Evolutionary conservation across 176 grass and related monocot genomes (phyloP), one percentile per base, ranked within the genome.

Genomic region (Miscanthus lutarioriparius): DNA sequence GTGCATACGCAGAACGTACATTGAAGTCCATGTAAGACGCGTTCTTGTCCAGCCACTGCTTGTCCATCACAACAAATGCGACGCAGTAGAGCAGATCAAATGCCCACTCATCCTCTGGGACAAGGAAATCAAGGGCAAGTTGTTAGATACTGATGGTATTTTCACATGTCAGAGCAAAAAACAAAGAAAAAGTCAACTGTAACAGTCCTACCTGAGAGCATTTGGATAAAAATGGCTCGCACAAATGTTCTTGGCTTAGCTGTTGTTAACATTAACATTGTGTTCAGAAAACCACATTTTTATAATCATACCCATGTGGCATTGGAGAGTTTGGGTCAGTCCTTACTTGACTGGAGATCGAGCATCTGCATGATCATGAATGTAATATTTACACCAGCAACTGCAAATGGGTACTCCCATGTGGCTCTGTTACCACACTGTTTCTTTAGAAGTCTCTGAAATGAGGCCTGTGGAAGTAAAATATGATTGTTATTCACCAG

Each of bases 321-420:
- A 71, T 61, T 83, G 25, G 20, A 8, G 37, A 23, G 45, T 23
- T 58, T 45, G 47, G 14, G 15, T 61, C 10, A 72, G 20, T 48
- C 78, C 86, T 89, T 93, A 95, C 93, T 85, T 43, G 93, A 93
- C 65, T 93, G 93, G 22, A 98, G 91, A 87, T 98, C 93, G 15
- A 98, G 80, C 96, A 98, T 98, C 89, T 98, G 93, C 91, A 98
- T 98, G 68, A 98, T 95, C 96, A 98, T 98, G 74, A 98, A 98
- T 81, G 89, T 95, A 68, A 95, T 98, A 76, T 98, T 95, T 65
- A 98, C 91, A 77, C 96, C 96, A 36, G 91, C 96, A 71, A 95
- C 93, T 38, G 96, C 96, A 94, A 98, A 94, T 38, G 91, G 93
- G 72, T 98, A 92, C 91, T 94, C 96, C 96, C 93, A 98, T 39